phyloP scores from a whole-genome alignment of 768 basidiomycete genomes.

The Agrocybe chaxingu region DNA sequence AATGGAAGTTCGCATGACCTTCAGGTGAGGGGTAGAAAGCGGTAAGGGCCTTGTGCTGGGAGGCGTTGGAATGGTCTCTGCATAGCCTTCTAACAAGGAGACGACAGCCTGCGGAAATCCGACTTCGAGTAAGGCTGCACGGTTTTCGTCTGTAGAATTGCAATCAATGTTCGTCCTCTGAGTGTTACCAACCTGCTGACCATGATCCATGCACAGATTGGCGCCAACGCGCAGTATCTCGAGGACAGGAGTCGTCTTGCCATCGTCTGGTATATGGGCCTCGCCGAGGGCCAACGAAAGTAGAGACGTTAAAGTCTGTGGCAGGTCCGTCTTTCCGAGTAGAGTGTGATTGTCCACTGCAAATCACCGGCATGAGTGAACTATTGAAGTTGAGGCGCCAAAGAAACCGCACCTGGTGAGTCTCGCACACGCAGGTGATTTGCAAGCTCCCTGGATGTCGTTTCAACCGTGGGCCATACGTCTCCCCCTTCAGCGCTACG shows the following conservation, averaged over 20 bases:
- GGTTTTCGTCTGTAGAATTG: conserved; percentile 61
- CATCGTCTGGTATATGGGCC: conserved; percentile 38
- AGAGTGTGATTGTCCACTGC: conserved; percentile 69
- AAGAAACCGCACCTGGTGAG: conserved; percentile 37
- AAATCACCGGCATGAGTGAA: conserved; percentile 9
- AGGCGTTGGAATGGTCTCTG: conserved; percentile 40
- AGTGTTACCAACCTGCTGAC: conserved; percentile 31
- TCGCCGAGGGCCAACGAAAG: conserved; percentile 53
- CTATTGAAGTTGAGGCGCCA: neutral
- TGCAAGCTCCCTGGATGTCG: conserved; percentile 53
- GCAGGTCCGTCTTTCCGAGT: conserved; percentile 63
- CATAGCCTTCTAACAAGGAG: conserved; percentile 66
- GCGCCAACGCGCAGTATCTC: conserved; percentile 78
- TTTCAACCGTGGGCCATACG: conserved; percentile 51
- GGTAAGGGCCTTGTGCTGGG: conserved; percentile 38
- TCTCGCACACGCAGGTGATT: conserved; percentile 59
- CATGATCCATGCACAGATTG: conserved; percentile 84
- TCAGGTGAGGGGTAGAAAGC: conserved; percentile 60
- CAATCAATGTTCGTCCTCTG: neutral
- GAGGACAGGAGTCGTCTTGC: conserved; percentile 49
- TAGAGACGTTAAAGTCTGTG: conserved; percentile 61
- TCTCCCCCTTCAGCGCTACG: conserved; percentile 26
- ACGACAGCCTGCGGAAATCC: conserved; percentile 67
- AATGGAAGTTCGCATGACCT: conserved; percentile 71
- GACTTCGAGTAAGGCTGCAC: conserved; percentile 66